Conservation (phyloP, 2,329 filamentous ascomycete species). For the Aureobasidium sp. region DNA sequence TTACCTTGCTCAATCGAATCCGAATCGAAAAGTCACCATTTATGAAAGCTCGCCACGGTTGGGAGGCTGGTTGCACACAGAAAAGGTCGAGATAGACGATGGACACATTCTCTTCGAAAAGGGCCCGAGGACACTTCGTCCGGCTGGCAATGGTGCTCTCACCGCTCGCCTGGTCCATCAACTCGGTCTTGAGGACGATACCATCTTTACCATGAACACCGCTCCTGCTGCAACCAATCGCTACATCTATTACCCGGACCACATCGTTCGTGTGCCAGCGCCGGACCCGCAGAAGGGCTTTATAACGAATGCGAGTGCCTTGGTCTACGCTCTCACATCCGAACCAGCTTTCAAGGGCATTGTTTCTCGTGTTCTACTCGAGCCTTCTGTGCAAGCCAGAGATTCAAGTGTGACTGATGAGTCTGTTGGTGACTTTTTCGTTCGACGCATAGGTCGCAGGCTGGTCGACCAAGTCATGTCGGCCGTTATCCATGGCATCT, state of each 20-base stretch:
- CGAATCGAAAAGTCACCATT: slow-evolving; percentile 62
- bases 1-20: slow-evolving; percentile 62
- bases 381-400: slow-evolving; percentile 23
- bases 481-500: slow-evolving; percentile 75
- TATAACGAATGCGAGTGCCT: slow-evolving; percentile 23
- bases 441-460: slow-evolving; percentile 43
- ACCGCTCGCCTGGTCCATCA: slow-evolving; percentile 61
- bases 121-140: slow-evolving; percentile 69
- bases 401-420: slow-evolving; percentile 48
- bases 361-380: slow-evolving; percentile 28
- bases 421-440: slow-evolving; percentile 60
- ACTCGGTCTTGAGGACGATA: slow-evolving; percentile 47
- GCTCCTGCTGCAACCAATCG: slow-evolving; percentile 53
- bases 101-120: slow-evolving; percentile 67
- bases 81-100: slow-evolving; percentile 52
- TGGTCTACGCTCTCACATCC: slow-evolving; percentile 30
- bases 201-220: slow-evolving; percentile 44
- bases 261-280: slow-evolving; percentile 56
- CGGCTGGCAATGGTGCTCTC: slow-evolving; percentile 50
- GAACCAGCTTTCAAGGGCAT: slow-evolving; percentile 50
- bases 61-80: slow-evolving; percentile 78
- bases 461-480: slow-evolving; percentile 66
- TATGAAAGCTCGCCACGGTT: slow-evolving; percentile 63
- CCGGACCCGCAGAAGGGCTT: slow-evolving; percentile 29
- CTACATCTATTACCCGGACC: slow-evolving; percentile 84